Conservation (phyloP, 257 asterid genomes). For the Fraxinus excelsior region DNA sequence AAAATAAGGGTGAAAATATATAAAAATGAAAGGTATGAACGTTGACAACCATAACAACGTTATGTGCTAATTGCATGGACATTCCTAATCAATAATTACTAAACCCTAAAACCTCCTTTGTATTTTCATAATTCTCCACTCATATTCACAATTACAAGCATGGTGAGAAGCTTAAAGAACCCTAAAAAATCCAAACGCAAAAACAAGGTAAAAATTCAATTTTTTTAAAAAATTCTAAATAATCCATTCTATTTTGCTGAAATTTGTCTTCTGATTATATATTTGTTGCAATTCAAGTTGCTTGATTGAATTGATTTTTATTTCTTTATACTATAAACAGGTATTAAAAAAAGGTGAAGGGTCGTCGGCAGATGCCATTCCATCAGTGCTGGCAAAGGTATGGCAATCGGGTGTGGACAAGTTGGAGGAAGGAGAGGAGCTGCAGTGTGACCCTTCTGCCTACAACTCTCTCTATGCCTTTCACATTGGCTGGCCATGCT, state of each 20-base stretch:
- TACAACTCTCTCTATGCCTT: constrained; percentile 84
- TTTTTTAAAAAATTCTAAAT: neutral
- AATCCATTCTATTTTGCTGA: neutral
- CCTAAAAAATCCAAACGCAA: constrained; percentile 71
- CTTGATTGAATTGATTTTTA: neutral
- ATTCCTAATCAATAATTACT: no score
- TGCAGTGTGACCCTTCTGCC: constrained; percentile 86
- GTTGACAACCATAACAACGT: no score
- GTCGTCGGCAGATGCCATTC: constrained; percentile 53
- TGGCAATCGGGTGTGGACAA: constrained; percentile 91
- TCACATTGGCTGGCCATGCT: constrained; percentile 88
- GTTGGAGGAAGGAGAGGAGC: constrained; percentile 85
- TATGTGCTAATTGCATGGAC: no score
- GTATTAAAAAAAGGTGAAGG: constrained; percentile 61
- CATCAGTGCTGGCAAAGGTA: constrained; percentile 61
- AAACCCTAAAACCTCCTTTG: no score
- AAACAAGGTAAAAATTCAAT: constrained; percentile 50
- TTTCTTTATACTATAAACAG: constrained; percentile 20
- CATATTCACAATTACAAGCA: constrained; percentile 4
- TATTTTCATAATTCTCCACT: neutral
- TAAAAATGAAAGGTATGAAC: no score
- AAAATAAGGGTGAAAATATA: no score
- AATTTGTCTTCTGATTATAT: neutral
- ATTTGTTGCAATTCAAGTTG: neutral
- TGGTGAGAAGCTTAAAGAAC: constrained; percentile 78